A percentile compares a stretch with the other conserved stretches of the same genome.
These are phyloP conservation scores for Paecilomyces variotii DNA, from an alignment of 2,329 filamentous ascomycete species.

Conservation along the genomic window DNA sequence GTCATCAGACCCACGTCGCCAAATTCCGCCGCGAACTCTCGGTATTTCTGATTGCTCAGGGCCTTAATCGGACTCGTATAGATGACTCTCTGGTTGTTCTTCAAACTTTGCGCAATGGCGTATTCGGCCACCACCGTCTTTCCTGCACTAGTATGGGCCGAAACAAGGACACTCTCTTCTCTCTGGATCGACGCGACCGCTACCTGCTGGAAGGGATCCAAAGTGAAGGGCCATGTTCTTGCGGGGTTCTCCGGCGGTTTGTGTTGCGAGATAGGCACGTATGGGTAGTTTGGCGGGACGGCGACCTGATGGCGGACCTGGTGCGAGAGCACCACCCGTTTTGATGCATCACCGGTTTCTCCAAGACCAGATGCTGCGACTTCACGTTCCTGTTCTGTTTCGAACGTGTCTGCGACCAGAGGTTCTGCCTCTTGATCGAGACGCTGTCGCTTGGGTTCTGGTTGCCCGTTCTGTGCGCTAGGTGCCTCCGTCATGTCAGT, in stretches of 20 bases:
- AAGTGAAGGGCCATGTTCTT: conserved; percentile 74
- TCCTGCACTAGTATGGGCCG: conserved; percentile 92
- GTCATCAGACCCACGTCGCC: conserved; percentile 98
- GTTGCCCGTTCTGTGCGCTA: conserved; percentile 25
- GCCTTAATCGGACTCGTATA: conserved; percentile 99
- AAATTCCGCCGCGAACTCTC: conserved; percentile 92
- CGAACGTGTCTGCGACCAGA: conserved; percentile 84
- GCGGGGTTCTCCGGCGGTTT: conserved; percentile 82
- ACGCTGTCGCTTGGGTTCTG: conserved; percentile 40
- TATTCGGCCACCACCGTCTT: conserved; percentile 99
- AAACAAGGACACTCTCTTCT: conserved; percentile 92
- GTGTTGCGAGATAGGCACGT: conserved; percentile 90
- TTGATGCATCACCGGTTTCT: conserved; percentile 53
- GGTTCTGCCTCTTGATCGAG: conserved; percentile 60
- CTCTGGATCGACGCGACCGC: conserved; percentile 92
- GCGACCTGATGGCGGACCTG: conserved; percentile 98
- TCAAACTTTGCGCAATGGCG: conserved; percentile 92
- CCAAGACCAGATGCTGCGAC: conserved; percentile 68
- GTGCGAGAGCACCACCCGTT: conserved; percentile 72
- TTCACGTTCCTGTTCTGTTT: conserved; percentile 90
- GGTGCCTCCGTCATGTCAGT: conserved; percentile 10
- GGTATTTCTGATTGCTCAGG: conserved; percentile 95
- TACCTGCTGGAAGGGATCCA: conserved; percentile 95
- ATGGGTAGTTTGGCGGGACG: conserved; percentile 86
- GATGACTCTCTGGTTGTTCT: conserved; percentile 95